These are phyloP conservation scores for Chimonanthus praecox DNA, from an alignment of 164 flowering plant species.

Conservation along the genomic window DNA sequence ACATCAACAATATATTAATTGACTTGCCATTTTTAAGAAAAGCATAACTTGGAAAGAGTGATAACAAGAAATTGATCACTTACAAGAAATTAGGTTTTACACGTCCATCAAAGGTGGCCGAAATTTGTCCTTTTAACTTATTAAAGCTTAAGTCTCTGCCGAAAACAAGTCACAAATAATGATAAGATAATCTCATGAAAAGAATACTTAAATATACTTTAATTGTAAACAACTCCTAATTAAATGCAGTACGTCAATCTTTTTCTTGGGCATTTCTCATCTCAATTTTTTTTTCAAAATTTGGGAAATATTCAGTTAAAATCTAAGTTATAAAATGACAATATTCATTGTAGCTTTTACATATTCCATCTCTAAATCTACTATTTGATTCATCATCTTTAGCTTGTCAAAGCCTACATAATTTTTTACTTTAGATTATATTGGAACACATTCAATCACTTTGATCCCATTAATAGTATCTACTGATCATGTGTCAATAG, in stretches of 20 bases:
- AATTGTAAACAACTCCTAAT: too few relatives aligned
- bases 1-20: neutral
- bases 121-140: conserved; percentile 49
- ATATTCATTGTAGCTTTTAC: neutral
- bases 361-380: neutral
- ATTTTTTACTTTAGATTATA: neutral
- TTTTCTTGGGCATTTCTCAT: too few relatives aligned
- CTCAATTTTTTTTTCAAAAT: too few relatives aligned
- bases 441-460: neutral
- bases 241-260: too few relatives aligned
- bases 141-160: conserved; percentile 76
- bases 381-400: neutral
- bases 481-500: neutral
- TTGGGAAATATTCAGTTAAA: too few relatives aligned
- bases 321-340: neutral
- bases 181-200: neutral
- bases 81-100: conserved; percentile 30
- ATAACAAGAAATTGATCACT: conserved; percentile 13
- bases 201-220: too few relatives aligned
- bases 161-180: conserved; percentile 1
- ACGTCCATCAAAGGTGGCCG: conserved; percentile 22
- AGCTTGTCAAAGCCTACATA: neutral
- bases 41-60: neutral
- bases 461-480: neutral
- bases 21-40: neutral